Conservation (phyloP, 176 grass and related monocot species). For the Rhynchospora pubera region DNA sequence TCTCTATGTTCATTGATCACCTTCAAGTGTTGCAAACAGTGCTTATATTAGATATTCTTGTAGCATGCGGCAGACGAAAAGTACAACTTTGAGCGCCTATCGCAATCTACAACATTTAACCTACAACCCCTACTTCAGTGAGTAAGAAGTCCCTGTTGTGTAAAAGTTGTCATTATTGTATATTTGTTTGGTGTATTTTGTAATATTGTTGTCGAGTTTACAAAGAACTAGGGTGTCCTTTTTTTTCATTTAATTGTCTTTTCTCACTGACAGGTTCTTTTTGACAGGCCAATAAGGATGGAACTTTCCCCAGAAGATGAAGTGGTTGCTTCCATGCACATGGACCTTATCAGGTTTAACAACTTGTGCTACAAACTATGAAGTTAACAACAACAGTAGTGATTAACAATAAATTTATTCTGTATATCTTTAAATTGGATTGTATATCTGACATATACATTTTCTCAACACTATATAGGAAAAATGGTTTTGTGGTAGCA, state of each 20-base stretch:
- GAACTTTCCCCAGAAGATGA: slow-evolving; percentile 95
- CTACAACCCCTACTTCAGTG: slow-evolving; percentile 89
- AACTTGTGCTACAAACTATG: not conserved
- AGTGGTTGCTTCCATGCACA: slow-evolving; percentile 79
- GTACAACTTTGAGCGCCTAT: slow-evolving; percentile 89
- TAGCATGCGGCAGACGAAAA: slow-evolving; percentile 99
- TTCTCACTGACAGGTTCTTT: slow-evolving; percentile 14
- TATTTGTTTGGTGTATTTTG: not conserved
- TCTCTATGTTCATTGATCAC: not conserved
- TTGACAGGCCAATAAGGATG: slow-evolving; percentile 71
- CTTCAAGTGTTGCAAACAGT: not conserved
- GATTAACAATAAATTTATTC: not conserved
- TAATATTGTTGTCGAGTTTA: not conserved
- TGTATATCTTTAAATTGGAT: not conserved
- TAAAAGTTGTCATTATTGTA: slow-evolving; percentile 12
- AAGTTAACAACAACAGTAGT: not conserved
- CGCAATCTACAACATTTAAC: slow-evolving; percentile 85
- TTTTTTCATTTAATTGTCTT: slow-evolving; percentile 2
- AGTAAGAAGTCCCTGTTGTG: slow-evolving; percentile 40
- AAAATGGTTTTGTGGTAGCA: slow-evolving; percentile 86
- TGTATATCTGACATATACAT: slow-evolving; percentile 2
- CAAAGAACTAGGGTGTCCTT: not conserved
- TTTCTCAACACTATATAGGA: slow-evolving; percentile 42
- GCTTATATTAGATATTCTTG: slow-evolving; percentile 10
- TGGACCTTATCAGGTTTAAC: slow-evolving; percentile 80